Evolutionary conservation across 2,329 filamentous ascomycete genomes (phyloP).

Genomic region (Rutstroemia sp.): DNA sequence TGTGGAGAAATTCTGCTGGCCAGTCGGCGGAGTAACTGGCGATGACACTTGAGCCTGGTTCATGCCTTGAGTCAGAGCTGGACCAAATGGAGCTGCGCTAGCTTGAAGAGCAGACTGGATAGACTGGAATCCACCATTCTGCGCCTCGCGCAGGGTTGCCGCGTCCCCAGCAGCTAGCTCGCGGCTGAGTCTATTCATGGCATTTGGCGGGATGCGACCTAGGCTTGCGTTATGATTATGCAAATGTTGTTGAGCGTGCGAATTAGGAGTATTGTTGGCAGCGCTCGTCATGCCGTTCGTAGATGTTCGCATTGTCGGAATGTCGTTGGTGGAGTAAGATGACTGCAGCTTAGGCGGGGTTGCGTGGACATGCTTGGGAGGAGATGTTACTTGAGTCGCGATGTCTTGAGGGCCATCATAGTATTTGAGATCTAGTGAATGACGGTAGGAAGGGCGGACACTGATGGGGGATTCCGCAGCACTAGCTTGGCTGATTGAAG

Average conservation of each 20-base stretch:
- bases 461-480: slow-evolving; percentile 39
- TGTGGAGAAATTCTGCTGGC: slow-evolving; percentile 22
- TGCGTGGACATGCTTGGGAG: slow-evolving; percentile 46
- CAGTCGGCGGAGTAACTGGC: slow-evolving; percentile 22
- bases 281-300: slow-evolving; percentile 26
- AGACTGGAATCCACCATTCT: slow-evolving; percentile 44
- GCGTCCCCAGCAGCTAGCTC: slow-evolving; percentile 44
- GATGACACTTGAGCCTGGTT: slow-evolving; percentile 23
- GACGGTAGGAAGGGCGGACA: slow-evolving; percentile 42
- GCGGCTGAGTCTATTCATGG: slow-evolving; percentile 63
- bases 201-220: slow-evolving; percentile 65
- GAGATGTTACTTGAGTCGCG: slow-evolving; percentile 29
- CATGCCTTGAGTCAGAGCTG: slow-evolving; percentile 40
- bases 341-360: slow-evolving; percentile 71
- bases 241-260: slow-evolving; percentile 49
- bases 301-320: slow-evolving; percentile 68
- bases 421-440: slow-evolving; percentile 50
- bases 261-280: slow-evolving; percentile 39
- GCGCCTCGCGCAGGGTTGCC: slow-evolving; percentile 34
- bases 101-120: slow-evolving; percentile 71
- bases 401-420: slow-evolving; percentile 32
- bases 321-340: slow-evolving; percentile 84
- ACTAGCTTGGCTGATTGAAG: slow-evolving; percentile 30
- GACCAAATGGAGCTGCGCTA: slow-evolving; percentile 72
- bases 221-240: slow-evolving; percentile 75